A percentile compares a stretch with the other conserved stretches of the same genome.
These are phyloP conservation scores for Boletus vinaceobasis DNA, from an alignment of 768 basidiomycete species.

Conservation along the genomic window DNA sequence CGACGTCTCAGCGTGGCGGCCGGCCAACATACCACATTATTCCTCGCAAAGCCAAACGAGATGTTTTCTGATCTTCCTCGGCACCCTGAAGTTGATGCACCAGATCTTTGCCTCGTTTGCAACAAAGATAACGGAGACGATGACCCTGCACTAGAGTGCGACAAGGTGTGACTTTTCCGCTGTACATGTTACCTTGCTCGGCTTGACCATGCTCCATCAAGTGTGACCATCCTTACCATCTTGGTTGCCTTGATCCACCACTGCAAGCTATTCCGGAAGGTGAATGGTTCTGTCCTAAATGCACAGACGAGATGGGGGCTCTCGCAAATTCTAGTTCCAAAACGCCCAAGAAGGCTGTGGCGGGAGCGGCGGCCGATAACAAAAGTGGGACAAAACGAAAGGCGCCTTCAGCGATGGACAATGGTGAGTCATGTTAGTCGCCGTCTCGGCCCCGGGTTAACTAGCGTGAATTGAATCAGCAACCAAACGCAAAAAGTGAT, in stretches of 20 bases:
- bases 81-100: conserved; percentile 74
- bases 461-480: conserved; percentile 17
- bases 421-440: conserved; percentile 31
- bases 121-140: conserved; percentile 67
- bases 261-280: conserved; percentile 76
- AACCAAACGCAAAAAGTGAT: conserved; percentile 40
- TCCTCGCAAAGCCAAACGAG: conserved; percentile 74
- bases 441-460: neutral
- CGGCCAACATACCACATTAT: conserved; percentile 81
- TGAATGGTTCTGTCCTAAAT: conserved; percentile 89
- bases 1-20: conserved; percentile 61
- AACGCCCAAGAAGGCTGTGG: conserved; percentile 17
- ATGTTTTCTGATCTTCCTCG: conserved; percentile 75
- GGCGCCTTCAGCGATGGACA: conserved; percentile 36
- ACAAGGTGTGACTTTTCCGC: conserved; percentile 56
- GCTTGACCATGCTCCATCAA: conserved; percentile 29
- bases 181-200: neutral
- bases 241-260: conserved; percentile 77
- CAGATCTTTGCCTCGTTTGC: conserved; percentile 71
- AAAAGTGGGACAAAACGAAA: conserved; percentile 44
- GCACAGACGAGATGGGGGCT: conserved; percentile 55
- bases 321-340: conserved; percentile 23
- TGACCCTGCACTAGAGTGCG: conserved; percentile 79
- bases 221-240: conserved; percentile 90
- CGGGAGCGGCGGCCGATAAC: conserved; percentile 6